Conservation (phyloP, 1,284 basidiomycete species). For the Rugosomyces carneus region DNA sequence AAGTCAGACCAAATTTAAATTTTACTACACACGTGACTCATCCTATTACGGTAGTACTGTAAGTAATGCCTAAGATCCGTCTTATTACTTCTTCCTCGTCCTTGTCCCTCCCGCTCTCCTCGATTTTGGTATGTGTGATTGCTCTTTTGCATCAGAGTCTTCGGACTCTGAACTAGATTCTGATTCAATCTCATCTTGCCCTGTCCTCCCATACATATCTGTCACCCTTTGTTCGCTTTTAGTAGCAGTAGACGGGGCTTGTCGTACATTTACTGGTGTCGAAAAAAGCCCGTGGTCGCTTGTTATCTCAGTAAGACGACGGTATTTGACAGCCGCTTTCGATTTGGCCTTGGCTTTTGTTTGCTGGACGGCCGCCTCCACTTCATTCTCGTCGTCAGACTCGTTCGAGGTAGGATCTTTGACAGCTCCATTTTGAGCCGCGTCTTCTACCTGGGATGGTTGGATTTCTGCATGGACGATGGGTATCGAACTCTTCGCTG, state of each 20-base stretch:
- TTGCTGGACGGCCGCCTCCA: conserved; percentile 20
- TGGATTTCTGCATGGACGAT: conserved; percentile 35
- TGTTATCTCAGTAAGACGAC: conserved; percentile 48
- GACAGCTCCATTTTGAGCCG: conserved; percentile 6
- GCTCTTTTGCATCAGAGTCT: conserved; percentile 34
- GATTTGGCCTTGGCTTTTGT: conserved; percentile 16
- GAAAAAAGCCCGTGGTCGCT: conserved; percentile 36
- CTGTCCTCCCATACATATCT: conserved; percentile 29
- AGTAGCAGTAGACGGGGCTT: conserved; percentile 16
- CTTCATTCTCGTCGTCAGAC: conserved; percentile 31
- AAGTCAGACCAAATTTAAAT: conserved; percentile 10
- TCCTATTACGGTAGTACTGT: conserved; percentile 1
- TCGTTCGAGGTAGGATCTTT: conserved; percentile 22
- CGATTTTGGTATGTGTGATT: conserved; percentile 53
- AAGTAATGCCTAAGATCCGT: neutral
- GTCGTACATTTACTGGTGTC: conserved; percentile 21
- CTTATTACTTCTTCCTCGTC: conserved; percentile 10
- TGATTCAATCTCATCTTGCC: conserved; percentile 30
- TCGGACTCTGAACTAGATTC: conserved; percentile 35
- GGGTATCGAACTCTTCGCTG: conserved; percentile 31
- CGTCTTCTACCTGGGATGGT: conserved; percentile 31
- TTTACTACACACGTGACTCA: conserved; percentile 13
- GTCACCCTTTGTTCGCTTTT: conserved; percentile 18
- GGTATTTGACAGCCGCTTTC: conserved; percentile 29
- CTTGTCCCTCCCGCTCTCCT: conserved; percentile 43